These are phyloP conservation scores for Hypoxylon trugodes DNA, from an alignment of 495 filamentous ascomycete genomes.

Conservation along the genomic window DNA sequence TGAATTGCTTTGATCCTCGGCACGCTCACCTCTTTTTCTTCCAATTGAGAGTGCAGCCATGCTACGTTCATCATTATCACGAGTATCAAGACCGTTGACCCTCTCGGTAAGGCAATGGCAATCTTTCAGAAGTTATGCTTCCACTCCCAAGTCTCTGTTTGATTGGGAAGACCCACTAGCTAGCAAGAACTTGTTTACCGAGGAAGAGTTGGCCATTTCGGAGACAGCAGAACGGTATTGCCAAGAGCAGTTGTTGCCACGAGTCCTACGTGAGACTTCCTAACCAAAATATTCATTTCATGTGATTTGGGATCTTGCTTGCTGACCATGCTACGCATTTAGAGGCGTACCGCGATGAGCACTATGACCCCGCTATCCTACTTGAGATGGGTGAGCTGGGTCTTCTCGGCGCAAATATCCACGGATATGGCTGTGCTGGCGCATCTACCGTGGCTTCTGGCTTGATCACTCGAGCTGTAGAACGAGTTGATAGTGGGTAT, in stretches of 20 bases:
- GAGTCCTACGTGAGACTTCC: slow-evolving; percentile 78
- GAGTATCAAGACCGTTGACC: slow-evolving; percentile 27
- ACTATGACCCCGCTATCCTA: slow-evolving; percentile 89
- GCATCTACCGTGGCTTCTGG: slow-evolving; percentile 90
- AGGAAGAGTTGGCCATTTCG: slow-evolving; percentile 88
- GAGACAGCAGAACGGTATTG: slow-evolving; percentile 92
- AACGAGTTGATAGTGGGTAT: slow-evolving; percentile 95
- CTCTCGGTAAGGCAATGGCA: slow-evolving; percentile 5
- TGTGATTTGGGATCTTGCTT: slow-evolving; percentile 4
- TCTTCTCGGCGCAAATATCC: slow-evolving; percentile 86
- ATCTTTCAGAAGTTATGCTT: slow-evolving; percentile 48
- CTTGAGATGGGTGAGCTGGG: slow-evolving; percentile 97
- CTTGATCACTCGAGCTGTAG: slow-evolving; percentile 93
- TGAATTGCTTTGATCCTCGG: slow-evolving; percentile 12
- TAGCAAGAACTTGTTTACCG: slow-evolving; percentile 76
- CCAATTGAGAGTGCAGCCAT: slow-evolving; percentile 37
- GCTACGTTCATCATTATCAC: slow-evolving; percentile 37
- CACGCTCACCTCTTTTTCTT: slow-evolving; percentile 19
- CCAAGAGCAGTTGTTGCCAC: slow-evolving; percentile 84
- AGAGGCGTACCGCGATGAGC: slow-evolving; percentile 96
- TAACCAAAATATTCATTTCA: neutral
- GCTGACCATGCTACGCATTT: slow-evolving; percentile 15
- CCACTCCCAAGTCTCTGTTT: slow-evolving; percentile 63
- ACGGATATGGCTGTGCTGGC: slow-evolving; percentile 95
- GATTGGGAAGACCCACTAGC: slow-evolving; percentile 92